Evolutionary conservation across 345 rosid genomes (phyloP), one percentile per base, ranked within the genome.

Genomic region (Hevea brasiliensis): DNA sequence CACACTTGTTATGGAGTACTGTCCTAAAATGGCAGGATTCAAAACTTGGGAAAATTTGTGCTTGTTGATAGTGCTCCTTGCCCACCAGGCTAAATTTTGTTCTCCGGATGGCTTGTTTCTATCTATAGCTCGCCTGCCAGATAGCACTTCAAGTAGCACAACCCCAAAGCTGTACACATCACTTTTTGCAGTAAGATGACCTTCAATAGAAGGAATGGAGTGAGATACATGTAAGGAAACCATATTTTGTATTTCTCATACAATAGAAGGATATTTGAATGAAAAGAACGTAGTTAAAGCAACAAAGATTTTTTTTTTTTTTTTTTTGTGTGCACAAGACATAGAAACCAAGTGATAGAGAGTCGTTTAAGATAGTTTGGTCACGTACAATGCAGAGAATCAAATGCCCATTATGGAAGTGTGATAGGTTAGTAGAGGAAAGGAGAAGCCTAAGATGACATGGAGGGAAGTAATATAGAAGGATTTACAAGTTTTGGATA

Each of bases 81-180:
- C 76, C 73, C 76, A 72, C 32, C 67, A 70, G 23, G 58, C 76
- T 27, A 72, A 51, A 53, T 67, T 61, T 7, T 67, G 67, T 23
- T 77, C 73, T 73, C 63, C 62, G 9, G 58, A 20, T 15, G 81
- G 81, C 64, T 68, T 67, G 69, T 77, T 77, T 24, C 47, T 72
- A 63, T 70, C 72, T 48, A 72, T 72, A 0, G 76, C 80, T 77
- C 65, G 72, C 72, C 70, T 66, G 6, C 80, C 80, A 6, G 72
- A 70, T 27, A 77, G 37, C 65, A 77, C 66, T 45, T 77, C 76
- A 0, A 77, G 80, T 3, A 77, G 68, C 42, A 77, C 73, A 6
- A 77, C 80, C 60, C 80, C 80, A 10, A 77, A 77, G 26, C 76
- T 67, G 61, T 77, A 77, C 2, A 77, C 68, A 47, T 77, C 73